Base-by-base conservation (phyloP, 2,329 filamentous ascomycete genomes). In the Annulohypoxylon truncatum region DNA sequence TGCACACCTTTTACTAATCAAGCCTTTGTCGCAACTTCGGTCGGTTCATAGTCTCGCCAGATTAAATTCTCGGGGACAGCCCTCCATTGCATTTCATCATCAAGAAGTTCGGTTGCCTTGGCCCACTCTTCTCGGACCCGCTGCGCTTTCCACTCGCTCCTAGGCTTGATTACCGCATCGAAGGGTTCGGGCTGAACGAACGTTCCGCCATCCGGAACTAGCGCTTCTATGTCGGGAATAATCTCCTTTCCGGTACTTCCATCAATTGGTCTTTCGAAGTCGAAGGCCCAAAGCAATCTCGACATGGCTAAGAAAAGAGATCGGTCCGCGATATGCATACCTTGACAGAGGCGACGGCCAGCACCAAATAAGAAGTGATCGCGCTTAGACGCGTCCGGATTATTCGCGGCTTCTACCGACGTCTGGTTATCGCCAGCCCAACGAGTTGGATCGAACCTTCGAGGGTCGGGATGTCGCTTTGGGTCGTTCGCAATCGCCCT, bases 311-410 rank as follows among this genome's bases (percentile, higher is more conserved):
- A 74, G 53, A 75, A 69, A 28, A 81, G 72, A 51, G 76, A 78
- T 8, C 72, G 59, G 44, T 79, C 77, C 3, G 73, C 73, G 22
- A 78, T 72, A 58, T 76, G 74, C 67, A 71, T 75, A 2, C 67
- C 87, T 2, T 83, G 86, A 73, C 87, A 90, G 44, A 88, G 81
- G 18, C 75, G 73, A 6, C 75, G 72, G n/a, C 75, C 75, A 10
- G 69, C 72, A 4, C 75, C 75, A 51, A 77, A 77, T 2, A 73
- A 47, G 56, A 73, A 77, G 62, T 77, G 74, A 56, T 77, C 76
- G 0, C 76, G 75, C 50, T 75, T 72, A 5, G 69, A 64, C 8
- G 69, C 67, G 40, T 76, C 75, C 0, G 78, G 65, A 20, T 81
- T 68, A 64, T 75, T 76, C 54, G 75, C 74, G 0, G 78, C 74